These are phyloP conservation scores for Paracamarosporium sp. DNA, from an alignment of 2,329 filamentous ascomycete species.

Conservation along the genomic window DNA sequence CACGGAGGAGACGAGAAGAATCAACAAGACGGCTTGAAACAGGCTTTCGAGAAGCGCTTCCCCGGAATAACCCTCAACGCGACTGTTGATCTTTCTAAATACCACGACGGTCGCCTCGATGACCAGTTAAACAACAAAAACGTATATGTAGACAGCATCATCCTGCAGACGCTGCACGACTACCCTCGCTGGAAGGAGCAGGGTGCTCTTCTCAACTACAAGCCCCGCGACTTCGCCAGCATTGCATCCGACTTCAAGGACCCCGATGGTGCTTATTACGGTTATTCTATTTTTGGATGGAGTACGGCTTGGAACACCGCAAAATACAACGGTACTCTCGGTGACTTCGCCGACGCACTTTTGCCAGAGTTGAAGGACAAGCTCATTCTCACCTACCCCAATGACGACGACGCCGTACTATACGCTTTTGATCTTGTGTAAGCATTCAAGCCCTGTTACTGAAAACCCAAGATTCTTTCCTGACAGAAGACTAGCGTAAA, in stretches of 20 bases:
- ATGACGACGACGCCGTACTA: conserved; percentile 64
- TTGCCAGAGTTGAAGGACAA: conserved; percentile 61
- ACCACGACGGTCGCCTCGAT: conserved; percentile 58
- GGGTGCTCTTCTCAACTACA: conserved; percentile 58
- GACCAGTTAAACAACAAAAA: conserved; percentile 48
- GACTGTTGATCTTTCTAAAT: conserved; percentile 64
- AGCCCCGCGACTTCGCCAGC: conserved; percentile 55
- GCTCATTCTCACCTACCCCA: conserved; percentile 62
- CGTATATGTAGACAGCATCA: conserved; percentile 52
- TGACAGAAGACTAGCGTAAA: conserved; percentile 20
- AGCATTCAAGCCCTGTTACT: conserved; percentile 2
- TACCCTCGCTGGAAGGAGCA: conserved; percentile 59
- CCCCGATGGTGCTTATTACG: conserved; percentile 52
- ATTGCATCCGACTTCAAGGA: conserved; percentile 54
- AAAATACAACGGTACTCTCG: conserved; percentile 37
- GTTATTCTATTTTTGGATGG: conserved; percentile 46
- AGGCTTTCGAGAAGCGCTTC: conserved; percentile 55
- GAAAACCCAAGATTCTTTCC: background rate
- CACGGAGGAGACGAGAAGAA: conserved; percentile 57
- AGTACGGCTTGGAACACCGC: conserved; percentile 49
- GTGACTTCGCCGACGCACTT: conserved; percentile 53
- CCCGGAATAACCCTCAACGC: conserved; percentile 60
- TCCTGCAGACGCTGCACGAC: conserved; percentile 61
- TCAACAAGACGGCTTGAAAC: conserved; percentile 51
- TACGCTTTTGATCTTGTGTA: conserved; percentile 58